phyloP scores from a whole-genome alignment of 495 filamentous ascomycete species.

The Cairneyella variabilis region DNA sequence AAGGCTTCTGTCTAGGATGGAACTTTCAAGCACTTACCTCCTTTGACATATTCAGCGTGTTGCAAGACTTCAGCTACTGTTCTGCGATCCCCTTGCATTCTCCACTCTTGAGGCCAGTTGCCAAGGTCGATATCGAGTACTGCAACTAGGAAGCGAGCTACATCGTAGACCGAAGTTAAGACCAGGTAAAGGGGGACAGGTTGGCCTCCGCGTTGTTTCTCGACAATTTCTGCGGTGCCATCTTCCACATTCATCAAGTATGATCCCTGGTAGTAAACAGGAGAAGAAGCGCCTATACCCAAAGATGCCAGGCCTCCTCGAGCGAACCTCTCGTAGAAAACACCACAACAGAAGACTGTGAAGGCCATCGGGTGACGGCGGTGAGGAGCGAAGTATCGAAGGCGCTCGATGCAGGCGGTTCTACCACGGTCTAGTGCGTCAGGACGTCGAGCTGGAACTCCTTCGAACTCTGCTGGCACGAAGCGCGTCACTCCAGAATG shows the following conservation, averaged over 20 bases:
- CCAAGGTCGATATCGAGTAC: conserved; percentile 55
- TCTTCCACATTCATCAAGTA: conserved; percentile 59
- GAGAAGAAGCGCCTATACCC: conserved; percentile 46
- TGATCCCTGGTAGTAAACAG: conserved; percentile 51
- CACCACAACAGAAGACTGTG: conserved; percentile 66
- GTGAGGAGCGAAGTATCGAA: conserved; percentile 47
- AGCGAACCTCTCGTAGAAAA: conserved; percentile 74
- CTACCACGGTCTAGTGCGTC: conserved; percentile 49
- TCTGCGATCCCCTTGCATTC: conserved; percentile 60
- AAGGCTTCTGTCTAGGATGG: not conserved
- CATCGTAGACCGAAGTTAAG: conserved; percentile 58
- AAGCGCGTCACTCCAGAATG: conserved; percentile 61
- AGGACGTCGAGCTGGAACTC: conserved; percentile 40
- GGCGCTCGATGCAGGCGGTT: conserved; percentile 47
- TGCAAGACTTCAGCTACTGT: conserved; percentile 46
- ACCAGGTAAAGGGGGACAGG: conserved; percentile 52
- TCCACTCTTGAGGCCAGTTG: conserved; percentile 63
- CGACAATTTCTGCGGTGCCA: conserved; percentile 55
- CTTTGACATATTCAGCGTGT: conserved; percentile 20
- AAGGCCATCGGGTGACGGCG: conserved; percentile 49
- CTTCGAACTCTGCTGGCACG: conserved; percentile 74
- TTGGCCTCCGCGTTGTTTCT: conserved; percentile 41
- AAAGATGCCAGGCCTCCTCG: conserved; percentile 55
- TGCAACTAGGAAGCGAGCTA: conserved; percentile 61
- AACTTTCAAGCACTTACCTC: conserved; percentile 17